Conservation (phyloP, 345 rosid species). For the Linum lewisii region DNA sequence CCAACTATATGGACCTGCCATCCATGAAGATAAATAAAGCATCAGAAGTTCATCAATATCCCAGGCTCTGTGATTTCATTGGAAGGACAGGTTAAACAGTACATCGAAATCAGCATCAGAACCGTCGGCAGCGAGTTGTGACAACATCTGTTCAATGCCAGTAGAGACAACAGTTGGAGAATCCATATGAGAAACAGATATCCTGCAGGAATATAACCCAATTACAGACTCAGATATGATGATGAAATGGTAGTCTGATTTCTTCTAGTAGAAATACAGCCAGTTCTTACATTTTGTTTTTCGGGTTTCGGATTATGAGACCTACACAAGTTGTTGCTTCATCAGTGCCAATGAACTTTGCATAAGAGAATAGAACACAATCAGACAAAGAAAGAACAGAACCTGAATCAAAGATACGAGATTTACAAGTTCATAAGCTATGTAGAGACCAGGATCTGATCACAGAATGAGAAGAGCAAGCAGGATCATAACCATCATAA, state of each 20-base stretch:
- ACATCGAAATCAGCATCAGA: conserved; percentile 60
- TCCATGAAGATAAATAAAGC: neutral
- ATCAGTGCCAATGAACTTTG: conserved; percentile 66
- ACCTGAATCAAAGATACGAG: neutral
- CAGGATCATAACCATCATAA: neutral
- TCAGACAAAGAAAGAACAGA: neutral
- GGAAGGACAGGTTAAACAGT: conserved; percentile 6
- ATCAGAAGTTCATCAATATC: neutral
- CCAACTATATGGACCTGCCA: conserved; percentile 82
- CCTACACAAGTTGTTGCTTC: conserved; percentile 91
- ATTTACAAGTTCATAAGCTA: neutral
- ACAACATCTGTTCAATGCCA: conserved; percentile 68
- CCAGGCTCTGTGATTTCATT: neutral
- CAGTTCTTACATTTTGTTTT: conserved; percentile 53
- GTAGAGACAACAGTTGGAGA: conserved; percentile 45
- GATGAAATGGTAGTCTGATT: neutral
- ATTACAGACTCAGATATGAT: neutral
- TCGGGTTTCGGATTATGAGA: conserved; percentile 58
- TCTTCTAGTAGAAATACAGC: neutral
- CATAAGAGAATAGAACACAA: conserved; percentile 8
- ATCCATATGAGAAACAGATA: conserved; percentile 83
- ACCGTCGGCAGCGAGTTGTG: conserved; percentile 28
- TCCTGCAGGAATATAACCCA: conserved; percentile 36
- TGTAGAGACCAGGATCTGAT: no score
- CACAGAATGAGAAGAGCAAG: neutral